Conservation (phyloP, 768 basidiomycete species). For the Polyporus arcularius region DNA sequence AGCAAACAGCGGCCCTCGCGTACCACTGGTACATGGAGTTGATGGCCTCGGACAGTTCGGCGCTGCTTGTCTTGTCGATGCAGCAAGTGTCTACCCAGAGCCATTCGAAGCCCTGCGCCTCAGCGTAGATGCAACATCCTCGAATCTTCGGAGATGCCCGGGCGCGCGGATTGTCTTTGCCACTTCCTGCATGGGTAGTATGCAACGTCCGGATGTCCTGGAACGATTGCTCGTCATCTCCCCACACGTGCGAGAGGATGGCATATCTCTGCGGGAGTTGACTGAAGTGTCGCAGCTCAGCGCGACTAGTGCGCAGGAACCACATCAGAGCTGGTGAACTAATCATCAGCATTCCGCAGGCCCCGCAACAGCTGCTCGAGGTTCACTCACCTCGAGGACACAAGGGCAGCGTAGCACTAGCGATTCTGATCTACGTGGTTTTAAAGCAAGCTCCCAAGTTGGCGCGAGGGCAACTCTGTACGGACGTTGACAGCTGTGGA, state of each 20-base stretch:
- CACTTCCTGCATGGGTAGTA: no score
- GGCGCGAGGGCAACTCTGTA: no score
- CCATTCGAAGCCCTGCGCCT: constrained; percentile 4
- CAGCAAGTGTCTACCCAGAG: constrained; percentile 8
- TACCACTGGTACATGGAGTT: constrained; percentile 13
- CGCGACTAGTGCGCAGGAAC: constrained; percentile 1
- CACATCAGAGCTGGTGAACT: neutral
- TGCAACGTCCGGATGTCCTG: neutral
- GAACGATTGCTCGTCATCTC: constrained; percentile 4
- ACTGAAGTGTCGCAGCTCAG: constrained; percentile 1
- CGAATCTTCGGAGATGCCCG: constrained; percentile 1
- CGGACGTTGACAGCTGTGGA: no score
- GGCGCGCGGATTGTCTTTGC: neutral
- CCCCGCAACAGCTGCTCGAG: no score
- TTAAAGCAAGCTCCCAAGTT: no score
- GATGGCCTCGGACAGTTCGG: constrained; percentile 10
- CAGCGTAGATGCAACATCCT: constrained; percentile 6
- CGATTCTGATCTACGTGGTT: no score
- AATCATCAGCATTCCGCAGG: neutral
- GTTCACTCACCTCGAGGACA: no score
- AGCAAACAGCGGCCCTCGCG: constrained; percentile 4
- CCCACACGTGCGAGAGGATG: constrained; percentile 2
- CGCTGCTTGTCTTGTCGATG: constrained; percentile 10
- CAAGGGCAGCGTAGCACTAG: no score
- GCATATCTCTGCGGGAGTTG: constrained; percentile 1